Percentiles rank a stretch among this genome's conserved stretches.
Conservation (phyloP, 1,284 basidiomycete species). For the Rugosomyces carneus region DNA sequence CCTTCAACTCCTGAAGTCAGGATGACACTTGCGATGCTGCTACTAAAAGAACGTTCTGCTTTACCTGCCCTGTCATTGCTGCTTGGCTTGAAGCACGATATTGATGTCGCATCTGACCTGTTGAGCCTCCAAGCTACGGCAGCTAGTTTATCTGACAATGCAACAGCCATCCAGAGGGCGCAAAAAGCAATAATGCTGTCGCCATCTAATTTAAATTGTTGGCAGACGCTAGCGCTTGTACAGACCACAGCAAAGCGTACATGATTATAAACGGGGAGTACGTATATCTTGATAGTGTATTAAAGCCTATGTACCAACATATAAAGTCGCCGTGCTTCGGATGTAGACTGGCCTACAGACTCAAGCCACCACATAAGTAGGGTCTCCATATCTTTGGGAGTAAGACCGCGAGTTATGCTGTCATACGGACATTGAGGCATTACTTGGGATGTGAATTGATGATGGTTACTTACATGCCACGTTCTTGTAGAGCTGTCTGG, state of each 20-base stretch:
- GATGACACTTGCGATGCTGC: conserved; percentile 46
- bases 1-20: conserved; percentile 46
- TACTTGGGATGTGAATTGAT: neutral
- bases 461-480: conserved; percentile 57
- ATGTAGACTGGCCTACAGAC: conserved; percentile 25
- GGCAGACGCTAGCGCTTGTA: conserved; percentile 57
- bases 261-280: conserved; percentile 12
- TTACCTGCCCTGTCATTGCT: conserved; percentile 40
- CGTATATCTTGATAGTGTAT: conserved; percentile 19
- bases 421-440: conserved; percentile 5
- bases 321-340: conserved; percentile 25
- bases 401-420: conserved; percentile 34
- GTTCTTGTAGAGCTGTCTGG: conserved; percentile 58
- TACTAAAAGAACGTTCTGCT: conserved; percentile 42
- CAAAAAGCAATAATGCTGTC: conserved; percentile 65
- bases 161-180: conserved; percentile 37
- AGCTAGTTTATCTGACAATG: conserved; percentile 17
- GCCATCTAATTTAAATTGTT: conserved; percentile 53
- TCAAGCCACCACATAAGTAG: conserved; percentile 61
- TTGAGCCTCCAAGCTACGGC: conserved; percentile 30
- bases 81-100: conserved; percentile 21
- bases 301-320: conserved; percentile 14
- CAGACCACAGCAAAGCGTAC: conserved; percentile 21
- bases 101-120: conserved; percentile 24
- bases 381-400: conserved; percentile 36